Evolutionary conservation across 176 grass and related monocot species (phyloP), one percentile per base, ranked within the genome.

Genomic region (Thinopyrum elongatum): DNA sequence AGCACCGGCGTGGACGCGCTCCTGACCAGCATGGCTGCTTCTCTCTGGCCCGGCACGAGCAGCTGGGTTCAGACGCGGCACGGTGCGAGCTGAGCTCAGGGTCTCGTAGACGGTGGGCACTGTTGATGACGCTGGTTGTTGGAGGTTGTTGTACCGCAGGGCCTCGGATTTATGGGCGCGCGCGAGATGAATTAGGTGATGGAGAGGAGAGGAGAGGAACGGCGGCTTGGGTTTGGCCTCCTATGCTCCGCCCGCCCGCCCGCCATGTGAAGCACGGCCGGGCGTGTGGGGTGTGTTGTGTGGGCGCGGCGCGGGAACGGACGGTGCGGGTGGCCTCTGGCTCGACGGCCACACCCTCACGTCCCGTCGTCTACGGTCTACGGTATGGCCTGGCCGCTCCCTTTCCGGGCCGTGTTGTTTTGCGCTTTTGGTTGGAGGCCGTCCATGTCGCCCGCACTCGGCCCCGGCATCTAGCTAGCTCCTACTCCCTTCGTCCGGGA

Each of bases 1-100:
- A 93, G 88, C 7, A 91, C 42, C 77, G 95, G 90, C 71, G 95
- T 97, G 17, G 92, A 97, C 19, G 90, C 30, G 66, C 92, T 74
- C 7, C 71, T 46, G 0, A 74, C 71, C 0, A 74, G 41, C 71
- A 74, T 74, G 2, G 11, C 17, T 22, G 0, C 7, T 19, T 9
- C 15, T 67, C 5, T 0, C 28, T 26, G 65, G 16, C 30, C 44
- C 13, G 44, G 44, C 44, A 44, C 42, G 42, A 14, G 42, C 12
- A 46, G 42, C 42, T 47, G 12, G 12, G 44, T 47, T 47, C 4
- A 47, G 44, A 5, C 41, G 36, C 1, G 15, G 49, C 46, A 17
- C 10, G 47, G 47, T 17, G 15, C 47, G 47, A 16, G 47, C 3
- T 7, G 5, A 55, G 51, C 5, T 21, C 6, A 59, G 21, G 49